Base-by-base conservation (phyloP, 1,284 basidiomycete genomes). In the Apiotrichum domesticum region DNA sequence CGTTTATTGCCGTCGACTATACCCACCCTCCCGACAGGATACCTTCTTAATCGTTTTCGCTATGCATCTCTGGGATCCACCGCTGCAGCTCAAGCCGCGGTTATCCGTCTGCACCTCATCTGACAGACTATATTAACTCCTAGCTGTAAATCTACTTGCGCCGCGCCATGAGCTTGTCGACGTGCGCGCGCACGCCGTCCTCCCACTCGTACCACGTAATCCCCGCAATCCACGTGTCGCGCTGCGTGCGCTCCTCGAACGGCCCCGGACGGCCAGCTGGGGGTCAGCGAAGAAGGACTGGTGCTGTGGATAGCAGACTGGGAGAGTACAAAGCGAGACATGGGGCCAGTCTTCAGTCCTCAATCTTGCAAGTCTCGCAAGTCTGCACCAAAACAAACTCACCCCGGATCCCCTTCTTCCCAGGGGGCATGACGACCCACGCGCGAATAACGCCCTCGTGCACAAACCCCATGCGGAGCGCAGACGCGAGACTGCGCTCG, bases 141-240 rank as follows among this genome's bases (percentile, higher is more conserved):
- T 29, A 29, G 29, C 29, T 29, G 29, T 29, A 29, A 29, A 29
- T 39, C 41, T 42, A 42, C 41, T 13, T 15, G 11, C 41, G 9
- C 6, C 60, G 50, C 0, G 63, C 63, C 62, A 69, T 66, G 51
- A 65, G 62, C 56, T 61, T 56, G 51, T 67, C 65, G 21, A 74
- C 52, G 46, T 72, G 66, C 4, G 64, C 66, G 35, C 67, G 54
- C 13, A 67, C 68, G 0, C 63, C 58, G 52, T 67, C 65, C 49
- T 72, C 70, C 72, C 72, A 74, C n/a, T 74, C 72, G 40, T 69
- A 65, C 67, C 67, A 72, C 7, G 62, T 69, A 3, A 72, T 62
- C 32, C 66, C 66, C 9, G 65, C 62, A 41, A 65, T 64, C 66
- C 66, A 74, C 32, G 66, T 68, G 49, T 74, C 66, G 39, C 72